These are phyloP conservation scores for Silene uniflora DNA, from an alignment of 148 eudicot genomes.

Conservation along the genomic window DNA sequence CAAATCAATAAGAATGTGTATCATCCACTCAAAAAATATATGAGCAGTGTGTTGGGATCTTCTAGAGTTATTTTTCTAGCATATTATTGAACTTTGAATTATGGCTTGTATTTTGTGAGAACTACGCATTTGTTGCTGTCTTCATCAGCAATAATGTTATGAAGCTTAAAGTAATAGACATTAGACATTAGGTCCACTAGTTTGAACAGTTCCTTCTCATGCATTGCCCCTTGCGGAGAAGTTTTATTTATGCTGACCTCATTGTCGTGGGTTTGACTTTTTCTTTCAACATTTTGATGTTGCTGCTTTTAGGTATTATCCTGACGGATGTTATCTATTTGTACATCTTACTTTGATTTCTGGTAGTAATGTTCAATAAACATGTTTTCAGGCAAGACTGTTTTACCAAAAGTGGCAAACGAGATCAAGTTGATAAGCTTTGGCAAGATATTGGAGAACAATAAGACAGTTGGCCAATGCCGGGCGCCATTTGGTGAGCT, in stretches of 20 bases:
- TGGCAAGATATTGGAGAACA: constrained; percentile 90
- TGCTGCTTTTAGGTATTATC: not conserved
- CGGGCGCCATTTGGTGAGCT: constrained; percentile 86
- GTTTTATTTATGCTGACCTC: not conserved
- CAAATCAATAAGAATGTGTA: too few species aligned
- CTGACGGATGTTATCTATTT: not conserved
- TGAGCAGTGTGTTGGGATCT: not conserved
- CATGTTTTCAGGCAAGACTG: constrained; percentile 53
- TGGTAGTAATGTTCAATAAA: not conserved
- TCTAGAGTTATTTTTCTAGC: not conserved
- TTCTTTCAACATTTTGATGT: not conserved
- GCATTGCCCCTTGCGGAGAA: not conserved
- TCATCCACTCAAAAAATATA: too few species aligned
- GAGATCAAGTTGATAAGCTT: constrained; percentile 85
- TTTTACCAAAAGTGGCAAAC: constrained; percentile 71
- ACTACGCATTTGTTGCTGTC: not conserved
- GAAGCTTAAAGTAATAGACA: not conserved
- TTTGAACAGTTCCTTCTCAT: not conserved
- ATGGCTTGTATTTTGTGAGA: not conserved
- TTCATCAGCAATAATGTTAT: not conserved
- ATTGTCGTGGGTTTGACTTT: not conserved
- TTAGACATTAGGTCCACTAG: not conserved
- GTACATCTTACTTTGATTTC: not conserved
- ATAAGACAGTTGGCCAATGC: constrained; percentile 85
- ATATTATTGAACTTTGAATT: not conserved